Conservation (phyloP, 495 filamentous ascomycete species). For the Hypoxylon subgilvum region DNA sequence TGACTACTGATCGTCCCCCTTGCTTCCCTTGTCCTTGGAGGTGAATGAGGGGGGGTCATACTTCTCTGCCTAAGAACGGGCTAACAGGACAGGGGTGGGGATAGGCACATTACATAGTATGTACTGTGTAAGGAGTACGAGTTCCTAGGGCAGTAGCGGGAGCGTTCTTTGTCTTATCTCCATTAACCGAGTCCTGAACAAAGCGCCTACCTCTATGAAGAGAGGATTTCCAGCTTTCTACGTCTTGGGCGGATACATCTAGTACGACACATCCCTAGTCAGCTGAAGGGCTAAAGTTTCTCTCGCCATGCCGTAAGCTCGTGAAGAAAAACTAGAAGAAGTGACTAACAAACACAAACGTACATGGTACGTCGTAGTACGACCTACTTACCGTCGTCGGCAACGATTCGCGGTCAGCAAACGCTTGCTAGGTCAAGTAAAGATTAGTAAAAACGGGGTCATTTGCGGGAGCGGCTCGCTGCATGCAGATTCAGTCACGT, state of each 20-base stretch:
- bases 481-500: constrained; percentile 46
- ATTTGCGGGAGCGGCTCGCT: constrained; percentile 46
- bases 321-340: not conserved
- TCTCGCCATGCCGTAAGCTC: too few relatives aligned
- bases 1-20: constrained; percentile 24
- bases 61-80: constrained; percentile 10
- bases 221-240: too few relatives aligned
- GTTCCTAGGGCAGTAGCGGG: not conserved
- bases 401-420: constrained; percentile 29
- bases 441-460: constrained; percentile 37
- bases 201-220: too few relatives aligned
- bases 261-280: too few relatives aligned
- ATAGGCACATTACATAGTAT: too few relatives aligned
- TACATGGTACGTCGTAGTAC: too few relatives aligned
- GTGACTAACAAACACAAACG: not conserved
- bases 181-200: not conserved
- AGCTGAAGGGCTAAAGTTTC: too few relatives aligned
- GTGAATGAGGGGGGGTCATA: constrained; percentile 16
- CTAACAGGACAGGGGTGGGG: constrained; percentile 16
- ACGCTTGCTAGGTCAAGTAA: constrained; percentile 27
- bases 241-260: too few relatives aligned
- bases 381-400: constrained; percentile 10
- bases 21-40: constrained; percentile 21
- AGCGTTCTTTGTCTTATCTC: not conserved
- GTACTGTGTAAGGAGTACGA: not conserved